Percentiles rank a stretch among this genome's conserved stretches.
Evolutionary conservation across 257 asterid species (phyloP).

Genomic region (Nicotiana noctiflora): DNA sequence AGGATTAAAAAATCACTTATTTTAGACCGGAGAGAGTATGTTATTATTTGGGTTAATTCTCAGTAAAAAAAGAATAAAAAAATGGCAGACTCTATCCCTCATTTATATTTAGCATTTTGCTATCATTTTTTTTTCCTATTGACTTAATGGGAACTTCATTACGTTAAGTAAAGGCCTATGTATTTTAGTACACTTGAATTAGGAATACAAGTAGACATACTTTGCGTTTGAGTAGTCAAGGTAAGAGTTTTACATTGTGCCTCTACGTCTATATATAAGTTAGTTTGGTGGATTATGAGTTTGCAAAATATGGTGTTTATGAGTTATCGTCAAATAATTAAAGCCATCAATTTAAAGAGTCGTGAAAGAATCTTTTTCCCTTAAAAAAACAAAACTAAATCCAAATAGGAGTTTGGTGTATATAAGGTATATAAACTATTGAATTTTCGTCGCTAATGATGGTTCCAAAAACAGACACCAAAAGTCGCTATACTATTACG

Average conservation of each 20-base stretch:
- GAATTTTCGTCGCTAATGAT: constrained; percentile 2
- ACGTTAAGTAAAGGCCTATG: neutral
- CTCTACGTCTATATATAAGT: neutral
- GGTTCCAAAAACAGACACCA: neutral
- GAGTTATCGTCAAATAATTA: neutral
- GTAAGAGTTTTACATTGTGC: neutral
- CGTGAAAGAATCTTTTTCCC: constrained; percentile 2
- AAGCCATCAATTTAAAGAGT: neutral
- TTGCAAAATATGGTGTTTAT: neutral
- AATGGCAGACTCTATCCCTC: neutral
- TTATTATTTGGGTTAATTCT: no score
- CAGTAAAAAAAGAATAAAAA: no score
- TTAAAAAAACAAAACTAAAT: neutral
- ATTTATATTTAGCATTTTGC: neutral
- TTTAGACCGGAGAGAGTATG: no score
- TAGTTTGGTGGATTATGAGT: neutral
- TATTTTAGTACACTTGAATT: neutral
- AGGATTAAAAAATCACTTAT: no score
- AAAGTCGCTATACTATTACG: neutral
- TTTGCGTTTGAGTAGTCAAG: neutral
- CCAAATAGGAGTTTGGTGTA: neutral
- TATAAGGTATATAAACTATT: neutral
- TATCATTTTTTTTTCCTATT: neutral
- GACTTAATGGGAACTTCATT: neutral
- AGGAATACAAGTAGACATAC: neutral